Conservation (phyloP, 768 basidiomycete genomes). For the Macrolepiota dolichaula region DNA sequence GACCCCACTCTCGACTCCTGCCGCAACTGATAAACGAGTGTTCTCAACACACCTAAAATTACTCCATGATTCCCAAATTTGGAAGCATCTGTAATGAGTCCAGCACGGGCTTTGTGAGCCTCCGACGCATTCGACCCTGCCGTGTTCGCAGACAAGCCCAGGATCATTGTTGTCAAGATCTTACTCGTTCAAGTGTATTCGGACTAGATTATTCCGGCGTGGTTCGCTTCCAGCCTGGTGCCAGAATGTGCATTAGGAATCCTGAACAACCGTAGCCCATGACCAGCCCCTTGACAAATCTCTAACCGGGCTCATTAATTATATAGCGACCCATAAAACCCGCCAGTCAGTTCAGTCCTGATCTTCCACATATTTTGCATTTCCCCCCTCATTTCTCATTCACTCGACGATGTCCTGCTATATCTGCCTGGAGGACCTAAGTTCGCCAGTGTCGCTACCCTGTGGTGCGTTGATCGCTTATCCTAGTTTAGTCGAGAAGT, state of each 20-base stretch:
- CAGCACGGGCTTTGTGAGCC: slow-evolving; percentile 27
- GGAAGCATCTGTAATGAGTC: slow-evolving; percentile 18
- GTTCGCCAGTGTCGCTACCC: slow-evolving; percentile 55
- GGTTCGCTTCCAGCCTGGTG: slow-evolving; percentile 1
- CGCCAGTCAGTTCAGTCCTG: neutral
- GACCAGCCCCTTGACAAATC: slow-evolving; percentile 7
- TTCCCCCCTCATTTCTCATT: neutral
- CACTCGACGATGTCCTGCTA: slow-evolving; percentile 48
- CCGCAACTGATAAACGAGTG: neutral
- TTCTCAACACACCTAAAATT: slow-evolving; percentile 1
- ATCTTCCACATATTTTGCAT: neutral
- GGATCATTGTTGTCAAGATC: neutral
- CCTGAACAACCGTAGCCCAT: neutral
- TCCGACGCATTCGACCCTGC: slow-evolving; percentile 26
- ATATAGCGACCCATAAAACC: slow-evolving; percentile 1
- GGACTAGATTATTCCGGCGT: neutral
- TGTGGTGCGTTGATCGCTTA: slow-evolving; percentile 46
- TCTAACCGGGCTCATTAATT: neutral
- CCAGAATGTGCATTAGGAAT: neutral
- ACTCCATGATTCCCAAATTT: slow-evolving; percentile 20
- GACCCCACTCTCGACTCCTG: neutral
- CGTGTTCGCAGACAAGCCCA: neutral
- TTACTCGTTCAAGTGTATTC: neutral
- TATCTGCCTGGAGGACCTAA: slow-evolving; percentile 56
- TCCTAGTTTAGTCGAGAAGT: neutral